Evolutionary conservation across 805 yeast genomes (phyloP), one percentile per base, ranked within the genome.

Genomic region (Limtongia smithiae): DNA sequence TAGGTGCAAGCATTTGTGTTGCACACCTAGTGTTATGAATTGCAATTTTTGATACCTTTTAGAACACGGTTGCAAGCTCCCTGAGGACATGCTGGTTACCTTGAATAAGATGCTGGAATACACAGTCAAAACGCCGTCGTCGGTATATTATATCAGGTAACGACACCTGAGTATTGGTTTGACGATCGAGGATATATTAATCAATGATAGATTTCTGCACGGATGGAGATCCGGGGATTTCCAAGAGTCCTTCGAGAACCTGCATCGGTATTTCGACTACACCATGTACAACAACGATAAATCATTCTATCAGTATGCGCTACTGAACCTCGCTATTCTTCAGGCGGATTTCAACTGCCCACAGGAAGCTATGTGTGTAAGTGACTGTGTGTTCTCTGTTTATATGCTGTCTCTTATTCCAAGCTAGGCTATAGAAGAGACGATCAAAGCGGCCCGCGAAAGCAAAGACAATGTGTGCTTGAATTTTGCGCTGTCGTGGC

Each of bases 391-490:
- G n/a, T 21, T 33, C 14, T 6, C n/a, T 20, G 8, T 20, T 15
- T 34, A 15, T 14, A 5, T 21, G 7, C 8, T 6, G 3, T 3
- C 5, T 12, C 25, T 17, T 33, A 14, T 12, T 11, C 25, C 17
- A 4, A 24, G 15, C 7, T 74, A 82, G 55, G 83, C 95, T 1
- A 84, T 88, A 7, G 87, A 84, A 54, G 96, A 89, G 64, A 93
- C 96, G 0, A 83, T 88, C 2, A 73, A 84, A 5, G 88, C 89
- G 2, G 96, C 96, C 0, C 71, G 96, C 57, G 96, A 89, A 60
- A 82, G 83, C 59, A 81, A 81, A 54, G 96, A 90, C 64, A 73
- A 78, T 47, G 71, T 75, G 12, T 85, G 94, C 22, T 71, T 88
- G 36, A 83, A 85, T 24, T 81, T 81, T 58, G 74, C 88, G 14